phyloP scores from a whole-genome alignment of 306 rosid genomes.

The cucumber (Cucumis sativus) region DNA sequence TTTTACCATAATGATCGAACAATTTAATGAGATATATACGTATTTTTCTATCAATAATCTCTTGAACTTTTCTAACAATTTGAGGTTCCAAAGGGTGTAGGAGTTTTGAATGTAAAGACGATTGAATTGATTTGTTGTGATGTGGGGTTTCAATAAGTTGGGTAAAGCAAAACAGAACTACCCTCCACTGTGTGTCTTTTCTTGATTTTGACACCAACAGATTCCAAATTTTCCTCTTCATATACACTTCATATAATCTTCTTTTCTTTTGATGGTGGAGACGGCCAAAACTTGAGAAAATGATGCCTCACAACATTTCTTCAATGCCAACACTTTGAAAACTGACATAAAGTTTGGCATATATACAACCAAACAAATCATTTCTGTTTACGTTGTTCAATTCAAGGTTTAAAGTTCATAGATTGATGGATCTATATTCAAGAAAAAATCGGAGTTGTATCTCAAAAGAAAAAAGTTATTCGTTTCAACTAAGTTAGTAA shows the following conservation, averaged over 20 bases:
- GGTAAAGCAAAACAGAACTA: neutral
- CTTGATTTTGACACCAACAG: conserved; percentile 6
- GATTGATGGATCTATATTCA: no score
- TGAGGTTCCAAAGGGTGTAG: neutral
- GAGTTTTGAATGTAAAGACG: neutral
- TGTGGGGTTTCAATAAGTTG: conserved; percentile 1
- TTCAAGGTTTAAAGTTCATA: no score
- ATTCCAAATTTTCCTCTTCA: neutral
- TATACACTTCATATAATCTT: neutral
- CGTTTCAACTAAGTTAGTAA: no score
- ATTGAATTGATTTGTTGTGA: neutral
- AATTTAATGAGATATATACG: no score
- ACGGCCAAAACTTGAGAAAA: conserved; percentile 28
- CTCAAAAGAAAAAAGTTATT: no score
- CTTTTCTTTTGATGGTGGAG: conserved; percentile 17
- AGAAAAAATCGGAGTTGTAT: no score
- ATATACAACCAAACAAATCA: conserved; percentile 15
- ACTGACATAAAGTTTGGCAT: conserved; percentile 22
- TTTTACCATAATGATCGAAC: no score
- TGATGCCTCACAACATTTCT: conserved; percentile 29
- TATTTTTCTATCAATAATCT: no score
- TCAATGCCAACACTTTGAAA: conserved; percentile 16
- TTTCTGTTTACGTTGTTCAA: no score
- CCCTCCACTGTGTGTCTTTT: neutral
- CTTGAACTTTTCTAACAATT: no score